These are phyloP conservation scores for Pholiota molesta DNA, from an alignment of 768 basidiomycete genomes.

Conservation along the genomic window DNA sequence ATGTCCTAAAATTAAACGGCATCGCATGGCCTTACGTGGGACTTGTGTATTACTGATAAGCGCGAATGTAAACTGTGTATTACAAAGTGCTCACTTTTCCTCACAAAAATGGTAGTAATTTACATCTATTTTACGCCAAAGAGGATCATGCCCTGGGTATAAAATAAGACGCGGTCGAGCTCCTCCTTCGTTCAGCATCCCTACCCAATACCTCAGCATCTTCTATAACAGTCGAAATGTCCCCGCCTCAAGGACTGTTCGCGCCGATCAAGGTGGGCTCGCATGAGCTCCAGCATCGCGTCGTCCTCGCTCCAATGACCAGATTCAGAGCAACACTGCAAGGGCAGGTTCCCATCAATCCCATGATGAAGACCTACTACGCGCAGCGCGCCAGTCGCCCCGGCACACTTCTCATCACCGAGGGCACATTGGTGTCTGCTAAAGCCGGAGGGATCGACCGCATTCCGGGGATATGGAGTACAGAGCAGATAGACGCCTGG, in stretches of 20 bases:
- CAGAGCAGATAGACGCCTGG: slow-evolving; percentile 54
- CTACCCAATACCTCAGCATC: no score
- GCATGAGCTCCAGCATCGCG: slow-evolving; percentile 45
- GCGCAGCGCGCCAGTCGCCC: slow-evolving; percentile 45
- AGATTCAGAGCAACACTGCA: slow-evolving; percentile 36
- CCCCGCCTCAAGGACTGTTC: slow-evolving; percentile 38
- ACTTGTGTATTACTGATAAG: no score
- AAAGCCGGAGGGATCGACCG: slow-evolving; percentile 39
- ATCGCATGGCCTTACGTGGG: no score
- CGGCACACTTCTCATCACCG: slow-evolving; percentile 58
- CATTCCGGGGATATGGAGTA: slow-evolving; percentile 51
- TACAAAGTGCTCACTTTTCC: no score
- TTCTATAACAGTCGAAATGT: background rate
- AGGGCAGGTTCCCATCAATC: slow-evolving; percentile 38
- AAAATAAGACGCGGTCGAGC: no score
- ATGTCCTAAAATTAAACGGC: no score
- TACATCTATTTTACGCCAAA: no score
- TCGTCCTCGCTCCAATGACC: slow-evolving; percentile 57
- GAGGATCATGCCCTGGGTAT: no score
- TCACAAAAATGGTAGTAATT: no score
- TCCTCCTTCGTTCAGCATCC: no score
- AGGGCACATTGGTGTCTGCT: slow-evolving; percentile 54
- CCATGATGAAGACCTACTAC: slow-evolving; percentile 45
- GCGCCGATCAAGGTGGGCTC: slow-evolving; percentile 46
- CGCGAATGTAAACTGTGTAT: no score